These are phyloP conservation scores for Solanum sejunctum DNA, from an alignment of 257 asterid species.

Conservation along the genomic window DNA sequence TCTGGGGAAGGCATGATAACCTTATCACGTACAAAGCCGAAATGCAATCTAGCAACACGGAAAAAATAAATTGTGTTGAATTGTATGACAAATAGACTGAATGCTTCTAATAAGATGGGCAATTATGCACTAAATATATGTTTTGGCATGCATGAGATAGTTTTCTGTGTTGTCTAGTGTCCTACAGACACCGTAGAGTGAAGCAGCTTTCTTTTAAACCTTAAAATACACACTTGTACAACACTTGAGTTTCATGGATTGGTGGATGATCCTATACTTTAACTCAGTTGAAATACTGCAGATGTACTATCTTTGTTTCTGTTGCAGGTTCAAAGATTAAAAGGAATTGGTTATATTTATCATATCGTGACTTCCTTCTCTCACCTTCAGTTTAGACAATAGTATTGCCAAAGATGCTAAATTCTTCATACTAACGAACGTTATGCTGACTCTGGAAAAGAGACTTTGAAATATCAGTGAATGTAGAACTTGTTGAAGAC, in stretches of 20 bases:
- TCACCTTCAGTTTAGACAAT: background rate
- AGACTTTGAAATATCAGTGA: background rate
- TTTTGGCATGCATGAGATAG: background rate
- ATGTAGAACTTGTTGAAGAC: background rate
- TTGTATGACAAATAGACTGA: background rate
- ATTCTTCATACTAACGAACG: background rate
- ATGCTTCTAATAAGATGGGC: background rate
- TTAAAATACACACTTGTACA: background rate
- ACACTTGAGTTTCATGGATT: background rate
- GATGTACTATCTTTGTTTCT: background rate
- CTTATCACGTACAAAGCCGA: background rate
- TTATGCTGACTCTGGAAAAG: background rate
- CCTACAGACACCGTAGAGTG: background rate
- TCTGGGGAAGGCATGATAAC: background rate
- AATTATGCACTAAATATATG: background rate
- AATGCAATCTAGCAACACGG: background rate
- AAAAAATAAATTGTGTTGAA: background rate
- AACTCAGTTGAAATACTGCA: background rate
- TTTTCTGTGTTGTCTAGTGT: background rate
- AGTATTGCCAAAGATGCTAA: background rate
- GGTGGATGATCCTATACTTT: background rate
- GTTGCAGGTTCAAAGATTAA: background rate
- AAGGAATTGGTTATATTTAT: background rate
- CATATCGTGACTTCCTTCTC: background rate
- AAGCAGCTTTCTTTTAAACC: background rate